phyloP scores from a whole-genome alignment of 2,329 filamentous ascomycete genomes.

The Penicillium sp. region DNA sequence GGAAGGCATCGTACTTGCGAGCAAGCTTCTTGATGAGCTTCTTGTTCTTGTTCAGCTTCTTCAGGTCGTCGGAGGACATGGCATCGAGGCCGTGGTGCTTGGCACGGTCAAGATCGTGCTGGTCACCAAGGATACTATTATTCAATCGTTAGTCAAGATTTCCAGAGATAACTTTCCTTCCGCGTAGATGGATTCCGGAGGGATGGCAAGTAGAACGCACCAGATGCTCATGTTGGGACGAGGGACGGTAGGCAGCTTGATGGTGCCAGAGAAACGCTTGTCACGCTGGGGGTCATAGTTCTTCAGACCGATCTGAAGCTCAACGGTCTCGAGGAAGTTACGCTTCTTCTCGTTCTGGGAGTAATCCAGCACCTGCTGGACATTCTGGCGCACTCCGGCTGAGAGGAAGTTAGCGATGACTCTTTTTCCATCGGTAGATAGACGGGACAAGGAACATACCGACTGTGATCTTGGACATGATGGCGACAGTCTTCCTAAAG shows the following conservation, averaged over 20 bases:
- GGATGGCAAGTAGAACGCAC: slow-evolving; percentile 41
- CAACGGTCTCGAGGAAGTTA: slow-evolving; percentile 92
- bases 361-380: slow-evolving; percentile 91
- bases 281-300: slow-evolving; percentile 99
- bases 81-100: slow-evolving; percentile 98
- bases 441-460: slow-evolving; percentile 36
- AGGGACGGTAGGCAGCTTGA: slow-evolving; percentile 87
- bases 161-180: background rate
- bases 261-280: slow-evolving; percentile 99
- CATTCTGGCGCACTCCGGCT: slow-evolving; percentile 94
- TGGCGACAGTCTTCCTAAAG: slow-evolving; percentile 79
- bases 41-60: slow-evolving; percentile 99
- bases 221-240: slow-evolving; percentile 88
- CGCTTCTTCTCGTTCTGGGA: slow-evolving; percentile 93
- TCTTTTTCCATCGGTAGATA: background rate
- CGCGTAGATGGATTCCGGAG: background rate
- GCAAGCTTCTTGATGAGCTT: slow-evolving; percentile 99
- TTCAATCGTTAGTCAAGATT: slow-evolving; percentile 13
- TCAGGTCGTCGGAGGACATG: slow-evolving; percentile 97
- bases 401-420: slow-evolving; percentile 14
- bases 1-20: slow-evolving; percentile 99
- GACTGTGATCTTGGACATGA: slow-evolving; percentile 57
- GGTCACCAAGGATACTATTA: slow-evolving; percentile 71
- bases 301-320: slow-evolving; percentile 84
- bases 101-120: slow-evolving; percentile 99